phyloP scores from a whole-genome alignment of 2,329 filamentous ascomycete genomes.

The Fusarium sp. region DNA sequence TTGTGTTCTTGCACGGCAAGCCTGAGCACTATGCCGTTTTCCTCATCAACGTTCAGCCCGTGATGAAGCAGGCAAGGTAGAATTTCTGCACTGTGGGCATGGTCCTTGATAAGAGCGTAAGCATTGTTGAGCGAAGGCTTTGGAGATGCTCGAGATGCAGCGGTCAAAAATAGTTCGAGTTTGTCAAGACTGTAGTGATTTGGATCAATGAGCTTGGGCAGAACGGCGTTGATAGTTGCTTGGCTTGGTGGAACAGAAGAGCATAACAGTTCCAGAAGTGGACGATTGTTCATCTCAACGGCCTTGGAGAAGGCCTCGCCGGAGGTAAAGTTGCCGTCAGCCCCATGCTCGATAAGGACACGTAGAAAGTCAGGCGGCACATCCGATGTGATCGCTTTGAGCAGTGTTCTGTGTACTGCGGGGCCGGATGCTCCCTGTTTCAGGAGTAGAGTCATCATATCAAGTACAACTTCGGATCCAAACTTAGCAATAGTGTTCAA shows the following conservation, averaged over 20 bases:
- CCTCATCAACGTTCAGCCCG: neutral
- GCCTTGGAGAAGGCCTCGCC: neutral
- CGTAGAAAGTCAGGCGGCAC: neutral
- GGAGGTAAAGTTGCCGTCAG: neutral
- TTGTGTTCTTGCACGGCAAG: neutral
- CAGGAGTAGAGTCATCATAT: neutral
- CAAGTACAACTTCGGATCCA: neutral
- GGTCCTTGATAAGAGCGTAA: neutral
- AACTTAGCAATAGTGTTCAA: neutral
- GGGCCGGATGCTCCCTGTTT: neutral
- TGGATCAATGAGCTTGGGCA: neutral
- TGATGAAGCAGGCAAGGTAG: neutral
- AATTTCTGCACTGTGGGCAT: neutral
- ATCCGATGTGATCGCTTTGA: neutral
- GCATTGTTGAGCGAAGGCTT: neutral
- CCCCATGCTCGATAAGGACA: neutral
- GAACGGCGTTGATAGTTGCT: neutral
- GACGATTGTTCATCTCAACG: neutral
- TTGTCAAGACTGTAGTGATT: neutral
- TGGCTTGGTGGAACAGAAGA: neutral
- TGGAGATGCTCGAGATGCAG: neutral
- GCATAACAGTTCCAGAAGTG: neutral
- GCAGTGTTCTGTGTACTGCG: neutral
- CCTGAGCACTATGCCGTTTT: neutral
- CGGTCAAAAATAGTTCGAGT: neutral